These are phyloP conservation scores for Pezicula rhizophila DNA, from an alignment of 2,329 filamentous ascomycete species.

Conservation along the genomic window DNA sequence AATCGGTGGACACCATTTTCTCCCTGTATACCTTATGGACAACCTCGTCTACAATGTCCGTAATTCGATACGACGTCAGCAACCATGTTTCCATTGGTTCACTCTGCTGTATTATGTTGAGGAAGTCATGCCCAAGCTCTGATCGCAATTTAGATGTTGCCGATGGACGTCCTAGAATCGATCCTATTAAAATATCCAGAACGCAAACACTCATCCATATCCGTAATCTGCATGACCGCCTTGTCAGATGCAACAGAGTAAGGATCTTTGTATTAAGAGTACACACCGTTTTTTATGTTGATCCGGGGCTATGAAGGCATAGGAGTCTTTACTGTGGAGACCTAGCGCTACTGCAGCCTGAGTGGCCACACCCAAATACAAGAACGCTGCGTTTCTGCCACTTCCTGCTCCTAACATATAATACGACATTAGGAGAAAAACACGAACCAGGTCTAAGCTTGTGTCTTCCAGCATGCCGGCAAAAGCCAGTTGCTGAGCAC, in stretches of 20 bases:
- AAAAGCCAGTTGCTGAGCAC: conserved; percentile 29
- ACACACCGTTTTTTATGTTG: conserved; percentile 2
- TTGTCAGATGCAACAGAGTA: background rate
- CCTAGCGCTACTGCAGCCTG: conserved; percentile 31
- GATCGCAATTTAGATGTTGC: background rate
- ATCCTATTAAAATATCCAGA: conserved; percentile 1
- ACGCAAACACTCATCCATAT: conserved; percentile 5
- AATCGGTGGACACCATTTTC: conserved; percentile 2
- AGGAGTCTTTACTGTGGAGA: conserved; percentile 17
- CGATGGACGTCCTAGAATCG: conserved; percentile 24
- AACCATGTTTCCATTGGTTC: background rate
- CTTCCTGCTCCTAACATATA: conserved; percentile 28
- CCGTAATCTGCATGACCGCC: background rate
- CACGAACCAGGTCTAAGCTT: conserved; percentile 27
- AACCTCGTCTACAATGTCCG: background rate
- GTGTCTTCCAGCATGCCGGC: conserved; percentile 30
- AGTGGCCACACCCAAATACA: conserved; percentile 31
- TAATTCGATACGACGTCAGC: background rate
- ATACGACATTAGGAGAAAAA: conserved; percentile 29
- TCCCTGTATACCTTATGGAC: background rate
- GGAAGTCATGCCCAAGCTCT: background rate
- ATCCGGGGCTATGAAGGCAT: background rate
- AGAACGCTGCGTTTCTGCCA: conserved; percentile 30
- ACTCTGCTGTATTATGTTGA: background rate
- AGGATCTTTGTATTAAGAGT: background rate